These are phyloP conservation scores for Escovopsis sp. DNA, from an alignment of 2,329 filamentous ascomycete species.

Conservation along the genomic window DNA sequence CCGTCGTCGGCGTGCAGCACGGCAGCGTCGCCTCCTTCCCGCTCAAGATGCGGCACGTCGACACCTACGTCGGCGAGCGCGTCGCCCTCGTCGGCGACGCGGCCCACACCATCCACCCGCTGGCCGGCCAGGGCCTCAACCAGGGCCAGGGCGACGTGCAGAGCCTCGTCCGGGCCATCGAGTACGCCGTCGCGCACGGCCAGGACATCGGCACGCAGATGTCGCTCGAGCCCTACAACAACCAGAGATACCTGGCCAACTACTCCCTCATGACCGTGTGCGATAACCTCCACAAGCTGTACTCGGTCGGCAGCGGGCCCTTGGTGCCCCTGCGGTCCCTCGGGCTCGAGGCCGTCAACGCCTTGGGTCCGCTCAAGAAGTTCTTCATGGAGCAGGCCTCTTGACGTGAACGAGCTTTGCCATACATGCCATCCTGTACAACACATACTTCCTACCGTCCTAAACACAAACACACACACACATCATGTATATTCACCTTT, in stretches of 20 bases:
- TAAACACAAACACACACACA: conserved; percentile 7
- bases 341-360: conserved; percentile 63
- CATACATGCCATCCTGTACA: too few species aligned
- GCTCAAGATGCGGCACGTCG: conserved; percentile 80
- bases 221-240: conserved; percentile 66
- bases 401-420: too few species aligned
- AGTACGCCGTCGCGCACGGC: conserved; percentile 63
- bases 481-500: background rate
- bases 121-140: conserved; percentile 89
- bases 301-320: conserved; percentile 65
- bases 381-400: conserved; percentile 70
- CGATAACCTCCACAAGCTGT: conserved; percentile 87
- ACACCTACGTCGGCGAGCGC: conserved; percentile 82
- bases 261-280: conserved; percentile 62
- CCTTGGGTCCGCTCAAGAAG: conserved; percentile 58
- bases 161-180: conserved; percentile 58
- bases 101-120: conserved; percentile 85
- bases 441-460: too few species aligned
- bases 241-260: conserved; percentile 70
- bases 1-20: conserved; percentile 56
- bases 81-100: conserved; percentile 86
- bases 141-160: conserved; percentile 82
- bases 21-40: conserved; percentile 80
- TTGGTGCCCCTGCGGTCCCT: conserved; percentile 65
- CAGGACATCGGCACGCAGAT: conserved; percentile 72